Evolutionary conservation across 495 filamentous ascomycete species (phyloP).

Genomic region (Margaritispora aquatica): DNA sequence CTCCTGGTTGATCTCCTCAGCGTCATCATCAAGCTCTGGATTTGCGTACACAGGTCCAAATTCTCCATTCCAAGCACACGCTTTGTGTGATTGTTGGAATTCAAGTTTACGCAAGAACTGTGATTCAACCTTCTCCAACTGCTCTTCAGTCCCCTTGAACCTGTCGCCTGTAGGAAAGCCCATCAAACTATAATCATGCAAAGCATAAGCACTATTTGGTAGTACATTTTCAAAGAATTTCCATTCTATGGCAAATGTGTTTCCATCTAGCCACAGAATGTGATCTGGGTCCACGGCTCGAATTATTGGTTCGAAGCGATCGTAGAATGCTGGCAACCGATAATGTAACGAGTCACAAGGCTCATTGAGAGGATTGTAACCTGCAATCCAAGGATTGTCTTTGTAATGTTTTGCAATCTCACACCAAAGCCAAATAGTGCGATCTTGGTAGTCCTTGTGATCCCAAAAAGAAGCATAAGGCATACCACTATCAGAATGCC

Average conservation of each 20-base stretch:
- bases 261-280: slow-evolving; percentile 60
- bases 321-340: slow-evolving; percentile 50
- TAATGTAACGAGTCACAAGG: slow-evolving; percentile 53
- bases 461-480: slow-evolving; percentile 59
- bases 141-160: slow-evolving; percentile 47
- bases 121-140: slow-evolving; percentile 42
- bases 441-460: slow-evolving; percentile 57
- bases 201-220: slow-evolving; percentile 51
- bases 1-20: slow-evolving; percentile 40
- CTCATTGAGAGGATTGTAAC: slow-evolving; percentile 64
- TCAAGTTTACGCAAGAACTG: slow-evolving; percentile 49
- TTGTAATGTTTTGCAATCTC: slow-evolving; percentile 51
- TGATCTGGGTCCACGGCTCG: slow-evolving; percentile 53
- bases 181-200: slow-evolving; percentile 55
- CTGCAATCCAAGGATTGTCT: slow-evolving; percentile 50
- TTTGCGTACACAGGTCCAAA: slow-evolving; percentile 58
- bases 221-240: slow-evolving; percentile 25
- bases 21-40: slow-evolving; percentile 30
- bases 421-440: slow-evolving; percentile 54
- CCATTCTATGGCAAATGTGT: slow-evolving; percentile 57
- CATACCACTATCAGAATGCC: slow-evolving; percentile 53
- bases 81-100: slow-evolving; percentile 47
- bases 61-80: slow-evolving; percentile 61
- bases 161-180: slow-evolving; percentile 50
- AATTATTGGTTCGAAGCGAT: slow-evolving; percentile 50